These are phyloP conservation scores for Plasmodiophora brassicae DNA, from an alignment of 208 protist species.

Conservation along the genomic window DNA sequence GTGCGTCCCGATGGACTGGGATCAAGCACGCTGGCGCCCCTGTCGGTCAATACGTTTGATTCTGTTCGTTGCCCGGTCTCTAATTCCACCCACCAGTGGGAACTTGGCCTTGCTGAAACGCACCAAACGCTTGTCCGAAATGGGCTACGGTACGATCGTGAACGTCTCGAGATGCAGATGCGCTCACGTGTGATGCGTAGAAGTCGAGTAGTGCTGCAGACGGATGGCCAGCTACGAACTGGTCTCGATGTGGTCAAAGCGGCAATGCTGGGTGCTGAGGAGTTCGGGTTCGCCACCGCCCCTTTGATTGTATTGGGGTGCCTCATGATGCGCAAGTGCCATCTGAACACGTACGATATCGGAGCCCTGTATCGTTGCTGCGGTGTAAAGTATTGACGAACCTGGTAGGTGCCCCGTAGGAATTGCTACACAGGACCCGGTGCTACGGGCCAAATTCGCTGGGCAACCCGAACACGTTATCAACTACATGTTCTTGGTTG, in stretches of 20 bases:
- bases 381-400: too few species aligned
- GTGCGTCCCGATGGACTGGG: constrained; percentile 69
- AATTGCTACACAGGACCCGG: constrained; percentile 75
- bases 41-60: neutral
- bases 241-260: constrained; percentile 71
- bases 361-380: too few species aligned
- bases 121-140: constrained; percentile 72
- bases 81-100: constrained; percentile 55
- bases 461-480: constrained; percentile 71
- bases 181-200: neutral
- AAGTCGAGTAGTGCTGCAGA: constrained; percentile 64
- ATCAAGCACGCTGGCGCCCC: constrained; percentile 76
- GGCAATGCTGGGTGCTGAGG: constrained; percentile 70
- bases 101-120: constrained; percentile 73
- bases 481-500: constrained; percentile 71
- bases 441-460: constrained; percentile 67
- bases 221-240: constrained; percentile 63
- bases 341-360: constrained; percentile 70
- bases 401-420: constrained; percentile 67
- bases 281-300: constrained; percentile 72
- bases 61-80: neutral
- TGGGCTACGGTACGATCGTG: constrained; percentile 56
- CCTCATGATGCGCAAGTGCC: constrained; percentile 80
- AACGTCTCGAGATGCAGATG: neutral
- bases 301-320: constrained; percentile 73